Evolutionary conservation across 2,329 filamentous ascomycete species (phyloP).

Genomic region (Aspergillus jensenii): DNA sequence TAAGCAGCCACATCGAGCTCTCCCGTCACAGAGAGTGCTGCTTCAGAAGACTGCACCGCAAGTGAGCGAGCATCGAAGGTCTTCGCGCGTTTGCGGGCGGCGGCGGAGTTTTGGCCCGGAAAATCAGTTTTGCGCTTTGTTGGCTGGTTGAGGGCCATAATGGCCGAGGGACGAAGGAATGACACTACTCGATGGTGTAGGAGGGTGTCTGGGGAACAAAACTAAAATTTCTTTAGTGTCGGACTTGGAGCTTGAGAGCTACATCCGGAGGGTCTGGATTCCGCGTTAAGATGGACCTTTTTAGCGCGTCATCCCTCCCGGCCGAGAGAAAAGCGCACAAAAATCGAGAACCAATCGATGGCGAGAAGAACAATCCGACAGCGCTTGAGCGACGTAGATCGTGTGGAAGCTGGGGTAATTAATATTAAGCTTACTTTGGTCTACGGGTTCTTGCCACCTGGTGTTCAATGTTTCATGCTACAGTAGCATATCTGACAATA

Average conservation of each 20-base stretch:
- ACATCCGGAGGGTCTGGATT: constrained; percentile 6
- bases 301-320: constrained; percentile 24
- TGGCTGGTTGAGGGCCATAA: constrained; percentile 32
- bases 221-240: background rate
- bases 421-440: constrained; percentile 15
- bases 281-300: constrained; percentile 15
- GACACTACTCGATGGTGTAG: background rate
- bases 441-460: background rate
- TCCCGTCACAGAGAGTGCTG: constrained; percentile 61
- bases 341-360: constrained; percentile 16
- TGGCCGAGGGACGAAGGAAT: constrained; percentile 9
- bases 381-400: constrained; percentile 18
- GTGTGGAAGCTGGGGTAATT: constrained; percentile 13
- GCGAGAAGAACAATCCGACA: constrained; percentile 1
- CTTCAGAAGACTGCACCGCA: constrained; percentile 45
- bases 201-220: too few species aligned
- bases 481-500: background rate
- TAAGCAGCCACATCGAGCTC: constrained; percentile 84
- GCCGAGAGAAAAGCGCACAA: constrained; percentile 19
- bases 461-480: background rate
- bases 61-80: constrained; percentile 44
- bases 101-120: constrained; percentile 24
- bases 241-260: background rate
- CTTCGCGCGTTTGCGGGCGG: constrained; percentile 45
- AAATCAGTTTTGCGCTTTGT: constrained; percentile 34